Conservation (phyloP, 2,329 filamentous ascomycete species). For the Alternaria ventricosa region DNA sequence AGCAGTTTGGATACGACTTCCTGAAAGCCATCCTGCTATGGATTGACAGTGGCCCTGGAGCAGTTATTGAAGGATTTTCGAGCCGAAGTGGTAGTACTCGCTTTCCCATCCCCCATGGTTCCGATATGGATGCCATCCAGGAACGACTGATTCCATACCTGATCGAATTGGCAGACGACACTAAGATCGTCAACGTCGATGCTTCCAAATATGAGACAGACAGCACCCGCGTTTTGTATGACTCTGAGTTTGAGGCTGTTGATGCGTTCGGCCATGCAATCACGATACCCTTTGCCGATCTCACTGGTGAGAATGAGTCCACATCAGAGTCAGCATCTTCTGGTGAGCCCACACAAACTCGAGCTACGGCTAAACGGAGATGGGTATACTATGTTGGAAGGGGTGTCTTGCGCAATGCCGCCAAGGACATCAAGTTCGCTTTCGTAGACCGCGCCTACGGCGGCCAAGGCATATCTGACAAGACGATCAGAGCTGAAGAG, state of each 20-base stretch:
- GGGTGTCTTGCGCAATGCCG: constrained; percentile 64
- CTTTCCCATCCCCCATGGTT: constrained; percentile 60
- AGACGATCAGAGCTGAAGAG: constrained; percentile 51
- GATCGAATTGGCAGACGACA: constrained; percentile 58
- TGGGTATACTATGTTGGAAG: constrained; percentile 68
- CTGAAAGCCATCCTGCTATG: constrained; percentile 68
- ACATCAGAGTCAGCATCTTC: constrained; percentile 24
- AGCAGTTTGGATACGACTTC: constrained; percentile 70
- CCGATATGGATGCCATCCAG: constrained; percentile 61
- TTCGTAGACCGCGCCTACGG: constrained; percentile 68
- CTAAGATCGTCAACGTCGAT: constrained; percentile 63
- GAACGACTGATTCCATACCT: constrained; percentile 66
- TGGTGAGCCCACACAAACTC: constrained; percentile 49
- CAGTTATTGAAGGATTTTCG: constrained; percentile 64
- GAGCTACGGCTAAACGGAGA: constrained; percentile 55
- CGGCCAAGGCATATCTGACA: constrained; percentile 58
- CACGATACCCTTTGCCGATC: constrained; percentile 59
- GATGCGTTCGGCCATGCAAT: constrained; percentile 63
- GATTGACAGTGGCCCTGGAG: constrained; percentile 64
- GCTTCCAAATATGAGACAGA: constrained; percentile 65
- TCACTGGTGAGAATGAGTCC: constrained; percentile 50
- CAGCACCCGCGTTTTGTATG: constrained; percentile 59
- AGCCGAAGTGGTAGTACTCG: constrained; percentile 52
- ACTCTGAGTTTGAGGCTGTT: constrained; percentile 62
- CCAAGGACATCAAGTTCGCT: constrained; percentile 62